phyloP scores from a whole-genome alignment of 1,139 yeast species.

The Nakaseomyces kungkrabaensis region DNA sequence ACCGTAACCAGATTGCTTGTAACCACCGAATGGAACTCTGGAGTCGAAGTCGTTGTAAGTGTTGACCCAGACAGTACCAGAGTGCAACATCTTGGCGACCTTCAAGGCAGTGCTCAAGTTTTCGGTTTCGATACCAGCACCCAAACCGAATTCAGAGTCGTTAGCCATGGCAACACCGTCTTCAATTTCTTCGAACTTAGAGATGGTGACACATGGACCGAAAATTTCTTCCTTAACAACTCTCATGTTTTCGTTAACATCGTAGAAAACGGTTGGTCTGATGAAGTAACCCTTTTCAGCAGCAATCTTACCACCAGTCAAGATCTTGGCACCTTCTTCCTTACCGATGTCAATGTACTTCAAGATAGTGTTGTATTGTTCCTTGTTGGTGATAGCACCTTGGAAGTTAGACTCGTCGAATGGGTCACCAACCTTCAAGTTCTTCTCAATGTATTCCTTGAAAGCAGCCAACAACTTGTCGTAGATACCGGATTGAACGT shows the following conservation, averaged over 20 bases:
- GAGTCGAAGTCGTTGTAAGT: conserved; percentile 65
- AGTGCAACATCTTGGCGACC: conserved; percentile 51
- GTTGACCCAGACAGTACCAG: conserved; percentile 74
- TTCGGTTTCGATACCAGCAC: conserved; percentile 66
- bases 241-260: conserved; percentile 50
- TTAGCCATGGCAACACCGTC: conserved; percentile 57
- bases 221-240: conserved; percentile 70
- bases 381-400: conserved; percentile 66
- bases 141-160: conserved; percentile 67
- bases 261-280: conserved; percentile 64
- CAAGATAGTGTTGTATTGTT: conserved; percentile 63
- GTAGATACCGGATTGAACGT: conserved; percentile 65
- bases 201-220: conserved; percentile 61
- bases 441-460: conserved; percentile 43
- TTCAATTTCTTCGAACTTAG: conserved; percentile 54
- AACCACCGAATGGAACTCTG: conserved; percentile 71
- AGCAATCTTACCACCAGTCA: conserved; percentile 60
- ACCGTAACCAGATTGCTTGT: conserved; percentile 68
- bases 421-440: conserved; percentile 62
- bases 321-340: conserved; percentile 55
- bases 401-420: conserved; percentile 54
- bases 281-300: conserved; percentile 52
- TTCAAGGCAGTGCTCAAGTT: conserved; percentile 43
- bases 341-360: conserved; percentile 63
- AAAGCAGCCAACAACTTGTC: conserved; percentile 53